Base-by-base conservation (phyloP, 2,329 filamentous ascomycete genomes). In the Pseudocercospora vitis region DNA sequence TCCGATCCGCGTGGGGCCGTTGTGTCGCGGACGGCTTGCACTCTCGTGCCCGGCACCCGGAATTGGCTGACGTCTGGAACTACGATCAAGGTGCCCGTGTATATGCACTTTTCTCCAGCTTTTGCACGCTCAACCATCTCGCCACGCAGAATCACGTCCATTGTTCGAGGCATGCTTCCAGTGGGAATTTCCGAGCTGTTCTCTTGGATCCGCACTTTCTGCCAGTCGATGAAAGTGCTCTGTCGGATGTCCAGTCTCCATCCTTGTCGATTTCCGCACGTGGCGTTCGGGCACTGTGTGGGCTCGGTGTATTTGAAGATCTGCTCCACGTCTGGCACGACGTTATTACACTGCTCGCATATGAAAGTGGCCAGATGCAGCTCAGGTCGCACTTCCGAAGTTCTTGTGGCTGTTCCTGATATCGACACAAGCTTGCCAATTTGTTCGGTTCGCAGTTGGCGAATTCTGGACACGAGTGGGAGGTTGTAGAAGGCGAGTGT, bases 161-260 rank as follows among this genome's bases (percentile, higher is more conserved):
- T 94, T 2, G 94, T 99, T 55, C 94, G 83, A 19, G 94, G 94
- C 94, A 99, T 99, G 74, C 91, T 96, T 50, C 94, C 94, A 0
- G 94, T 99, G 0, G 94, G 94, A 31, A 99, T 99, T 70, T 99
- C 94, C 3, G 92, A 92, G 63, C 91, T 96, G 76, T 97, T 99
- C 73, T 99, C 94, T 73, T 99, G 94, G 57, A 97, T 90, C 59
- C 95, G 88, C 19, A 97, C 91, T 71, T 97, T 97, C 70, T 99
- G 94, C 94, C 94, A 99, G 74, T 99, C 94, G 57, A 99, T 88
- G 70, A 99, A 99, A 0, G 91, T 97, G 71, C 91, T 96, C 71
- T 95, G 92, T 37, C 90, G 82, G 66, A 99, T 96, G 65, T 99
- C 92, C n/a, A 99, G 76, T 61, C 91, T 85, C 94, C 94, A 99